These are phyloP conservation scores for Cladosporium sp. DNA, from an alignment of 2,329 filamentous ascomycete genomes.

Conservation along the genomic window DNA sequence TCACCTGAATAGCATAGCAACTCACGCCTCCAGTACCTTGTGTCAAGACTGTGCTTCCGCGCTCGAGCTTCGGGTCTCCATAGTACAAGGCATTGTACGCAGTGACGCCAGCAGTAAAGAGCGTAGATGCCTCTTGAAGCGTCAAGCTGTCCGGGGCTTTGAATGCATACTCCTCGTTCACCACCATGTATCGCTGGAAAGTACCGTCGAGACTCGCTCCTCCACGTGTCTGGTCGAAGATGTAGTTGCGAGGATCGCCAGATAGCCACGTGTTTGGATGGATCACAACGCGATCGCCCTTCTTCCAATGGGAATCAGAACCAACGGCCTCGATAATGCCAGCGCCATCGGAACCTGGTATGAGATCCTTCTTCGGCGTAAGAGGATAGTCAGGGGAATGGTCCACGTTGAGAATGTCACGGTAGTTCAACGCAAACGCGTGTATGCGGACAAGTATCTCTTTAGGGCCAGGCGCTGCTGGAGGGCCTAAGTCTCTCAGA, in stretches of 20 bases:
- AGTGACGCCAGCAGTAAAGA: slow-evolving; percentile 59
- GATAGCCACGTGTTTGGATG: slow-evolving; percentile 21
- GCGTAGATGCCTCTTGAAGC: slow-evolving; percentile 55
- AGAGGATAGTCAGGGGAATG: slow-evolving; percentile 18
- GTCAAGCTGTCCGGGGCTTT: slow-evolving; percentile 52
- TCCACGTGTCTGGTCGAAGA: slow-evolving; percentile 37
- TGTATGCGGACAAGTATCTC: slow-evolving; percentile 48
- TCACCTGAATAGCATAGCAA: slow-evolving; percentile 28
- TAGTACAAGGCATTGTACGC: slow-evolving; percentile 49
- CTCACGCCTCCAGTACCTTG: slow-evolving; percentile 43
- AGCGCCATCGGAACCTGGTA: slow-evolving; percentile 61
- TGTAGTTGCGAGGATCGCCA: slow-evolving; percentile 17
- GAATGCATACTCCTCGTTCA: slow-evolving; percentile 47
- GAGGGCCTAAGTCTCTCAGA: slow-evolving; percentile 14
- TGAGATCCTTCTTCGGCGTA: slow-evolving; percentile 35
- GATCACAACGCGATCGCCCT: slow-evolving; percentile 60
- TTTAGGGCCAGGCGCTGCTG: slow-evolving; percentile 31
- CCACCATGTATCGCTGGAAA: slow-evolving; percentile 56
- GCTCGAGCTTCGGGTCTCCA: slow-evolving; percentile 45
- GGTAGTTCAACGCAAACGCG: slow-evolving; percentile 50
- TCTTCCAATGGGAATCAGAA: slow-evolving; percentile 28
- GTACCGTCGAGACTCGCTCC: slow-evolving; percentile 57
- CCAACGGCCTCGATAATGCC: slow-evolving; percentile 54
- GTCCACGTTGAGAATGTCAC: slow-evolving; percentile 35
- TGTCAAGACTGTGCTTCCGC: slow-evolving; percentile 29